Evolutionary conservation across 768 basidiomycete species (phyloP).

Genomic region (Gloeopeniophorella convolvens): DNA sequence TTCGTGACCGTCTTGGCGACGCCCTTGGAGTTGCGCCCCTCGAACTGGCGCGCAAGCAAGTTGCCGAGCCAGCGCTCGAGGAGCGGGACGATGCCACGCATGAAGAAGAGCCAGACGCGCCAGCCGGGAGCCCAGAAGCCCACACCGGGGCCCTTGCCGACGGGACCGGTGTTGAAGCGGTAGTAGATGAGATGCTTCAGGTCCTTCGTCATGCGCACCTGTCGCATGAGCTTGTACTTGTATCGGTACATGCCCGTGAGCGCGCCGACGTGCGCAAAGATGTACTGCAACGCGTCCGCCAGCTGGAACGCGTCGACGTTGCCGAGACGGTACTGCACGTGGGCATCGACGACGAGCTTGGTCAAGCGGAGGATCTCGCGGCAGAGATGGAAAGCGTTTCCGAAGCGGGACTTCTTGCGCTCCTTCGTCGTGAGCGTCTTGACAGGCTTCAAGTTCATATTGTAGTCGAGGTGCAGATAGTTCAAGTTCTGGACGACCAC

Average conservation of each 20-base stretch:
- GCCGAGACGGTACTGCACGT: conserved; percentile 97
- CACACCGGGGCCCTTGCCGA: conserved; percentile 97
- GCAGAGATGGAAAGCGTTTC: conserved; percentile 97
- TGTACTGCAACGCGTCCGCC: conserved; percentile 96
- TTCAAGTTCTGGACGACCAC: conserved; percentile 62
- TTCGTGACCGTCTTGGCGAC: conserved; percentile 98
- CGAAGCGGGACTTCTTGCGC: conserved; percentile 98
- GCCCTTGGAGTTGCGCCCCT: conserved; percentile 94
- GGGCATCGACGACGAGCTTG: conserved; percentile 97
- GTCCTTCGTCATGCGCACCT: conserved; percentile 99
- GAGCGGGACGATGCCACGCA: conserved; percentile 96
- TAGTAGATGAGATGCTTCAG: conserved; percentile 98
- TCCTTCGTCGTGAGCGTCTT: conserved; percentile 98
- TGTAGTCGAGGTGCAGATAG: conserved; percentile 94
- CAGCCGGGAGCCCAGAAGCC: conserved; percentile 99
- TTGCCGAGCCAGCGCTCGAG: conserved; percentile 97
- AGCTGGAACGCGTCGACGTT: conserved; percentile 99
- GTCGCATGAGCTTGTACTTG: conserved; percentile 99
- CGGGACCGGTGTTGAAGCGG: conserved; percentile 98
- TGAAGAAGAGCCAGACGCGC: conserved; percentile 99
- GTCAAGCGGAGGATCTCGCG: conserved; percentile 97
- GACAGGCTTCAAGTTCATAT: conserved; percentile 97
- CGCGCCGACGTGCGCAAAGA: conserved; percentile 95
- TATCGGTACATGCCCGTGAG: conserved; percentile 99
- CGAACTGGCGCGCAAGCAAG: conserved; percentile 95